Evolutionary conservation across 495 filamentous ascomycete species (phyloP).

Genomic region (Xylaria nigripes): DNA sequence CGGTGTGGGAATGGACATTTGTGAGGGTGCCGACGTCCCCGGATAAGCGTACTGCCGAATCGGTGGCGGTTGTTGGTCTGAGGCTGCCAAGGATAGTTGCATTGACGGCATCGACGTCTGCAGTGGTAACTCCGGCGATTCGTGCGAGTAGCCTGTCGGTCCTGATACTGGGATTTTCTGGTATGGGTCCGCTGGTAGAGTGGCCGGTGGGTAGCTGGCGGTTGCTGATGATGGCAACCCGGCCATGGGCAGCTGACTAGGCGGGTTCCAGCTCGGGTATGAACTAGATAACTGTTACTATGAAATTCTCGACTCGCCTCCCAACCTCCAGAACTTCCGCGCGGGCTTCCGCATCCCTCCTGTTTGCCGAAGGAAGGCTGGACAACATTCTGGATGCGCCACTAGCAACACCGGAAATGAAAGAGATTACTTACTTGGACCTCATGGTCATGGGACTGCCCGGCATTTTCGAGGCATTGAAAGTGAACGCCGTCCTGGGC

Average conservation of each 20-base stretch:
- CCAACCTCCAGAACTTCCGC: neutral
- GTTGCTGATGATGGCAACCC: slow-evolving; percentile 34
- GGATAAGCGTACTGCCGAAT: slow-evolving; percentile 45
- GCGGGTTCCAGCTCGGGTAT: slow-evolving; percentile 35
- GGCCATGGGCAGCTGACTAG: slow-evolving; percentile 30
- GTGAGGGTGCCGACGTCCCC: slow-evolving; percentile 33
- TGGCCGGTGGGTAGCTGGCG: slow-evolving; percentile 34
- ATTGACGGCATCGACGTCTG: slow-evolving; percentile 45
- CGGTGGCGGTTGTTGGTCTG: slow-evolving; percentile 32
- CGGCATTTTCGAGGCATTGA: slow-evolving; percentile 45
- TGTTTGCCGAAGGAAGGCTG: neutral
- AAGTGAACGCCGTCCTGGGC: slow-evolving; percentile 45
- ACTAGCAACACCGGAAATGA: neutral
- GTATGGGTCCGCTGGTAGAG: slow-evolving; percentile 38
- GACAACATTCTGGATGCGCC: too few relatives aligned
- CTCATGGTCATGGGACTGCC: slow-evolving; percentile 45
- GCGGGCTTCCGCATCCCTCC: neutral
- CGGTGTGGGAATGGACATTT: slow-evolving; percentile 36
- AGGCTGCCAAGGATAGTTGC: slow-evolving; percentile 36
- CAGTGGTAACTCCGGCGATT: slow-evolving; percentile 41
- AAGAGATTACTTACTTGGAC: slow-evolving; percentile 38
- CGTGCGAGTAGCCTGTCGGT: slow-evolving; percentile 35
- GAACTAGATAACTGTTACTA: slow-evolving; percentile 23
- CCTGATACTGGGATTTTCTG: slow-evolving; percentile 40
- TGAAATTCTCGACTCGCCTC: slow-evolving; percentile 10